Percentiles rank a stretch among this genome's conserved stretches.
Conservation (phyloP, 371 early-diverging fungal genomes). For the Sporodiniella umbellata region DNA sequence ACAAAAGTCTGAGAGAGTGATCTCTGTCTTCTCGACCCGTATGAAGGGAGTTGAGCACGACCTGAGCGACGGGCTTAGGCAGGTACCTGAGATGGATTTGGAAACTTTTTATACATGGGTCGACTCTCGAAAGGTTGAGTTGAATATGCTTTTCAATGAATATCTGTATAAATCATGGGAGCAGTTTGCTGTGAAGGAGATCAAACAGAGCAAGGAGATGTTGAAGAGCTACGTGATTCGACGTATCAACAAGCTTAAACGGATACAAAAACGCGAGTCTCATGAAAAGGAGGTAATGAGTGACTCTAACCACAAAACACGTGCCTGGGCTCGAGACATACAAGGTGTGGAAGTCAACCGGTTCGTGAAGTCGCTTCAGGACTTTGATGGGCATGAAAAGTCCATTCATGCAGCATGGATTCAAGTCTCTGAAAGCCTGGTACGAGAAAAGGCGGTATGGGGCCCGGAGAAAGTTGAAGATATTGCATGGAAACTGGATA, state of each 20-base stretch:
- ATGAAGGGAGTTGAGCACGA: slow-evolving; percentile 55
- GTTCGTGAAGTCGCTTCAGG: slow-evolving; percentile 61
- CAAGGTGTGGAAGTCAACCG: slow-evolving; percentile 61
- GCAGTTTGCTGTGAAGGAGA: slow-evolving; percentile 43
- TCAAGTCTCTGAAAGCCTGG: slow-evolving; percentile 45
- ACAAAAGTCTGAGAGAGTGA: slow-evolving; percentile 52
- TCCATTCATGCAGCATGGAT: slow-evolving; percentile 68
- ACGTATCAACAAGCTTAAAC: slow-evolving; percentile 55
- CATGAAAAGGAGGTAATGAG: slow-evolving; percentile 50
- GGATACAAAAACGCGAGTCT: slow-evolving; percentile 44
- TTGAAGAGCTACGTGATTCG: slow-evolving; percentile 42
- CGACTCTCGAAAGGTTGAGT: slow-evolving; percentile 45
- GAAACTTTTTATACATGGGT: slow-evolving; percentile 58
- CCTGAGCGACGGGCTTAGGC: slow-evolving; percentile 59
- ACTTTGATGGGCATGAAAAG: slow-evolving; percentile 58
- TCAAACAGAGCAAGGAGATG: slow-evolving; percentile 52
- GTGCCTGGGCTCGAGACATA: slow-evolving; percentile 57
- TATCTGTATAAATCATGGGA: slow-evolving; percentile 66
- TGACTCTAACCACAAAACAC: slow-evolving; percentile 56
- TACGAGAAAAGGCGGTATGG: slow-evolving; percentile 67
- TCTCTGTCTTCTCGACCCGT: slow-evolving; percentile 36
- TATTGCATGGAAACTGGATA: slow-evolving; percentile 68
- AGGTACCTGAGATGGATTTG: slow-evolving; percentile 51
- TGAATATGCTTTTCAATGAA: slow-evolving; percentile 47
- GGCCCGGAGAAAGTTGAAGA: slow-evolving; percentile 32